A percentile compares a stretch with the other conserved stretches of the same genome.
Evolutionary conservation across 2,329 filamentous ascomycete genomes (phyloP).

Genomic region (Fusarium albidum): DNA sequence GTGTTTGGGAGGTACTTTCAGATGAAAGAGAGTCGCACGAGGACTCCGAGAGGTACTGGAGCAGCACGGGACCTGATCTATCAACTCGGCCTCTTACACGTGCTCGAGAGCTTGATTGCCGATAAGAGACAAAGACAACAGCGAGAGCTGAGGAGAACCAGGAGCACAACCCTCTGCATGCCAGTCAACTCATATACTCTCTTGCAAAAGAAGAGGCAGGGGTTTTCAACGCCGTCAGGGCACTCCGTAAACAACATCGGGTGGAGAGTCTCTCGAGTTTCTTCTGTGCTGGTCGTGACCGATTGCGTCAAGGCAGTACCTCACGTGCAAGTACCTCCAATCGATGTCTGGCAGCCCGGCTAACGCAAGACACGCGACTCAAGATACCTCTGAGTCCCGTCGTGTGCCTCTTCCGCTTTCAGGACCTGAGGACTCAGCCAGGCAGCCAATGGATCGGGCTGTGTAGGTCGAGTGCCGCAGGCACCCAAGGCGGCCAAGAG

Average conservation of each 20-base stretch:
- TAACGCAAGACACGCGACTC: neutral
- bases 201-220: neutral
- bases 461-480: no score
- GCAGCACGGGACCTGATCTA: conserved; percentile 26
- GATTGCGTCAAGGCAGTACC: conserved; percentile 20
- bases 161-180: neutral
- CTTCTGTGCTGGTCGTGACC: conserved; percentile 5
- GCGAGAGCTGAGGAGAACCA: no score
- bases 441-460: no score
- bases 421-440: conserved; percentile 7
- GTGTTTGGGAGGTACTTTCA: conserved; percentile 6
- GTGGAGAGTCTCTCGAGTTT: neutral
- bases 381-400: conserved; percentile 27
- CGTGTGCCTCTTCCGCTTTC: conserved; percentile 30
- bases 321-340: conserved; percentile 32
- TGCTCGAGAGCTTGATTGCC: no score
- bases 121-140: conserved; percentile 5
- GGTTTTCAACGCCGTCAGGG: neutral
- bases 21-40: conserved; percentile 12
- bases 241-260: neutral
- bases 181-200: neutral
- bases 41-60: neutral
- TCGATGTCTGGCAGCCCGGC: neutral
- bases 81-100: no score
- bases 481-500: conserved; percentile 6